Percentiles rank a stretch among this genome's conserved stretches.
Conservation (phyloP, 495 filamentous ascomycete genomes). For the Pseudomonodictys pantanalensis region DNA sequence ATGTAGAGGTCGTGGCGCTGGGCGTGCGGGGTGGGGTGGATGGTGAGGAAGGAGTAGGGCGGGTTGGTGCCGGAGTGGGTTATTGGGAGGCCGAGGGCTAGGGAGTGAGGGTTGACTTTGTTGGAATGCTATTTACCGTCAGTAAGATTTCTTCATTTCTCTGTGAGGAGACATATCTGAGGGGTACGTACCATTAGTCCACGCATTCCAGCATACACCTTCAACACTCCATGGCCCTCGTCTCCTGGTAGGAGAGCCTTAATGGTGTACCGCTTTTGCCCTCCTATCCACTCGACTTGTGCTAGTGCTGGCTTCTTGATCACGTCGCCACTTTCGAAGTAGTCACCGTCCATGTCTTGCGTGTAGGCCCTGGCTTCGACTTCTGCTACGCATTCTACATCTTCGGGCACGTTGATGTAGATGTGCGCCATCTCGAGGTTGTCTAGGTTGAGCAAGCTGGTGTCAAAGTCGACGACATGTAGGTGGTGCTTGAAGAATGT, state of each 20-base stretch:
- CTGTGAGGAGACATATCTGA: background rate
- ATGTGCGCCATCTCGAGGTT: conserved; percentile 90
- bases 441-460: conserved; percentile 79
- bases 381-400: conserved; percentile 89
- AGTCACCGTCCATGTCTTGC: conserved; percentile 81
- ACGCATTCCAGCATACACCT: conserved; percentile 88
- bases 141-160: background rate
- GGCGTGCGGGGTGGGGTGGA: conserved; percentile 95
- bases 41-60: conserved; percentile 84
- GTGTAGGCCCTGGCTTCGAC: conserved; percentile 79
- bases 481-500: conserved; percentile 80
- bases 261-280: conserved; percentile 84
- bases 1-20: conserved; percentile 96
- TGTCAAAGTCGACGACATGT: conserved; percentile 85
- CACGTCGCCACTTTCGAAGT: conserved; percentile 87
- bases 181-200: conserved; percentile 66
- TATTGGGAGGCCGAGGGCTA: conserved; percentile 89
- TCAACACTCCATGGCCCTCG: conserved; percentile 84
- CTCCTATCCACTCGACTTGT: conserved; percentile 86
- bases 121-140: conserved; percentile 62
- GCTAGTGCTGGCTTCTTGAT: conserved; percentile 81
- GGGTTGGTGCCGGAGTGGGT: conserved; percentile 88
- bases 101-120: conserved; percentile 86
- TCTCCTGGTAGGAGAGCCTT: conserved; percentile 89
- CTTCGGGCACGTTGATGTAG: conserved; percentile 77